Evolutionary conservation across 192 early-diverging fungal species (phyloP), one percentile per base, ranked within the genome.

Genomic region (Entophlyctis luteolus): DNA sequence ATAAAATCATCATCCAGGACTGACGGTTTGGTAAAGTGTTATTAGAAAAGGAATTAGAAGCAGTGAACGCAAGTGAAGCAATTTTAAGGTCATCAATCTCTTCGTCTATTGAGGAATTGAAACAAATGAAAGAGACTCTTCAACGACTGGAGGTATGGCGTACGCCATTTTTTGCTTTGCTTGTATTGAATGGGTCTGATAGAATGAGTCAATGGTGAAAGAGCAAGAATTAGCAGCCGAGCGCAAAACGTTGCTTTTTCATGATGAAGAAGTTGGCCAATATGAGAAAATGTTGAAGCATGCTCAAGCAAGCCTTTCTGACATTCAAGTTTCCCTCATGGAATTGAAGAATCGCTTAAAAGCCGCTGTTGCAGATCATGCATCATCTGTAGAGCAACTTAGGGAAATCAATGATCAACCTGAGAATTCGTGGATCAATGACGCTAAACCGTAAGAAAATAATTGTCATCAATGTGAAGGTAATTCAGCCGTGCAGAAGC

Each of bases 381-480:
- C 8, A 10, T 27, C 8, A 5, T 18, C 49, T 6, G 49, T 23
- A 27, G 8, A 18, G 22, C 8, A 10, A 27, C 18, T 62, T 25
- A 29, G 49, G 35, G 45, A 62, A 34, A 25, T 62, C 35, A 32
- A 20, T 16, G 22, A 6, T 23, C 31, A 62, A 49, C 60, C 60
- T 28, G 55, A 69, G 8, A 59, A 80, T 55, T 38, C 62, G 34
- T 99, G 96, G 96, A 99, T 99, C 54, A 49, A 62, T 14, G 91
- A 94, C 72, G 87, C 95, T 62, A 90, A 88, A 67, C 84, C 90
- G 81, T 91, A 80, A 67, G 84, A 81, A 28, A n/a, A 57, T n/a
- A n/a, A n/a, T n/a, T n/a, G n/a, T n/a, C n/a, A n/a, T n/a, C n/a
- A n/a, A n/a, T n/a, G n/a, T n/a, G n/a, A n/a, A n/a, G n/a, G n/a